Evolutionary conservation across 2,329 filamentous ascomycete species (phyloP), one percentile per base, ranked within the genome.

Genomic region (Tolypocladium capitatum): DNA sequence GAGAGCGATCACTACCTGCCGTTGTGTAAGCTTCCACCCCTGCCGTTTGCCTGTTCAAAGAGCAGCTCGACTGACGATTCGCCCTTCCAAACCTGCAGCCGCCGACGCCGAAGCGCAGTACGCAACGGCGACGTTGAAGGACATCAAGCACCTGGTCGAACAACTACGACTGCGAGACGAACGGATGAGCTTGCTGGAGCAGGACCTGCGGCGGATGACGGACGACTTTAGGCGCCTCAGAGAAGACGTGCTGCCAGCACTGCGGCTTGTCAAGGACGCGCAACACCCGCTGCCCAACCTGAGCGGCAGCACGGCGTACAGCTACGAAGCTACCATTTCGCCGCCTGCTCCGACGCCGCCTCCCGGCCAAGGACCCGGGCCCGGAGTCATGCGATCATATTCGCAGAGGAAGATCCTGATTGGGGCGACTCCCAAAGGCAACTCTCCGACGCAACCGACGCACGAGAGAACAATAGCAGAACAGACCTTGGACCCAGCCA

Each of bases 1-100:
- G 91, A 97, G 61, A 83, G 84, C 52, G 91, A 96, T 59, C 87
- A 97, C 65, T 98, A 96, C 63, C 78, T 96, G 46, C 92, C 92
- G 34, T 73, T 92, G 45, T 92, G 90, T 95, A 82, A 51, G 55
- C 18, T n/a, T 14, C 10, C 18, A 46, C 45, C 18, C n/a, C 36
- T 9, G 33, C 36, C n/a, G 16, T n/a, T 21, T 32, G 21, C 28
- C 4, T 27, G n/a, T 21, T 13, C 33, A n/a, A 31, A 21, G 9
- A 24, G 30, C 40, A 31, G 34, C 30, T 33, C 33, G 43, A 30
- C 55, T 61, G 53, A 56, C 53, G 45, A 48, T 48, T 49, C 52
- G 41, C 48, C 56, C 43, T 53, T 32, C 20, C 9, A 24, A 45
- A 45, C 52, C 47, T 53, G 46, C 60, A 95, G 91, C 92, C 54